phyloP scores from a whole-genome alignment of 2,329 filamentous ascomycete genomes.

The Diaporthe citrichinensis region DNA sequence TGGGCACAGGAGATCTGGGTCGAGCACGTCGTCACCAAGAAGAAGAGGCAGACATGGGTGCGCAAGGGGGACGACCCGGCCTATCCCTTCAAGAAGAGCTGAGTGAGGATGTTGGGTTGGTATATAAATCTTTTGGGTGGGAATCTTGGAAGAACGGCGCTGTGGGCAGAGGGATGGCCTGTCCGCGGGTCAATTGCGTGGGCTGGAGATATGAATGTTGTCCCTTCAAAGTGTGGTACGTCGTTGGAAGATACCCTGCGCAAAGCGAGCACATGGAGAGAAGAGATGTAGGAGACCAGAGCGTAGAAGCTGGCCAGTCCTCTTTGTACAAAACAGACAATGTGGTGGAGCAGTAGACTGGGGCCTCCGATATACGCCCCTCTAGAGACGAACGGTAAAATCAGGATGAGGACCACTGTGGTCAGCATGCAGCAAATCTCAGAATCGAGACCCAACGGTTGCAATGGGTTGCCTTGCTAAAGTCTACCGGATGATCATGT shows the following conservation, averaged over 20 bases:
- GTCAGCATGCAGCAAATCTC: not conserved
- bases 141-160: too few relatives aligned
- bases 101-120: not conserved
- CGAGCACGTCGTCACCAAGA: slow-evolving; percentile 89
- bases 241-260: slow-evolving; percentile 8
- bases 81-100: slow-evolving; percentile 68
- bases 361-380: slow-evolving; percentile 25
- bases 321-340: slow-evolving; percentile 11
- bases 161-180: not conserved
- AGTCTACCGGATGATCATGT: slow-evolving; percentile 32
- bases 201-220: not conserved
- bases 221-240: not conserved
- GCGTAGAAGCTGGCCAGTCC: not conserved
- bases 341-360: slow-evolving; percentile 6
- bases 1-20: slow-evolving; percentile 87
- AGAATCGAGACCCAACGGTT: not conserved
- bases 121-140: not conserved
- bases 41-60: slow-evolving; percentile 88
- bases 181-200: too few relatives aligned
- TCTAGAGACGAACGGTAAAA: not conserved
- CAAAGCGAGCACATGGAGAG: not conserved
- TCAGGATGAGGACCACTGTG: not conserved
- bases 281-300: not conserved
- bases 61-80: slow-evolving; percentile 84
- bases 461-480: slow-evolving; percentile 17